Base-by-base conservation (phyloP, 1,284 basidiomycete genomes). In the Boletus sp. region DNA sequence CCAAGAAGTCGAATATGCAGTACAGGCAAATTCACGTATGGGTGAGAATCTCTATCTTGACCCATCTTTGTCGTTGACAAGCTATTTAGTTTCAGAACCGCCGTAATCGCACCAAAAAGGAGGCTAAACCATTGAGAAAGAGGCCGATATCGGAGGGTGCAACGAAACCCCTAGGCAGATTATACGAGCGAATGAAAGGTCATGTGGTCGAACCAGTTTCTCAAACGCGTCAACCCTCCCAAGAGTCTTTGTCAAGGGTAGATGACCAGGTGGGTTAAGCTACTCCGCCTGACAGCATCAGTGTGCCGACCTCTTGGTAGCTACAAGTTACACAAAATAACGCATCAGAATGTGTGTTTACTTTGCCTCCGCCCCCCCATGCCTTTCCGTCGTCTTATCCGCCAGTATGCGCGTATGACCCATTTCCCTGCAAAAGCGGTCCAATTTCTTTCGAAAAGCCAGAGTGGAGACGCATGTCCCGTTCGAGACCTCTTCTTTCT, bases 11-110 rank as follows among this genome's bases (percentile, higher is more conserved):
- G 0, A 60, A 67, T 5, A 81, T 83, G 79, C 59, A 72, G 0
- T 66, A 65, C 1, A 58, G 71, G 1, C 81, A 84, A 54, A 77
- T 84, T 2, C 73, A 78, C 53, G 74, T 80, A 27, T 84, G 81
- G 80, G 79, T 80, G 32, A 5, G 70, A 58, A 4, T 2, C 0
- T 20, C 29, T 8, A 5, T 1, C 12, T 0, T 12, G 4, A 12
- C 26, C 9, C 2, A 10, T 27, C 6, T 12, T 23, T 27, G 26
- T 27, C 26, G 26, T 27, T 27, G 4, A 19, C 10, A 17, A 9
- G 16, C 0, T 13, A 3, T 9, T 0, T 5, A 58, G 57, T 59
- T 59, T 9, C 57, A 59, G 33, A 60, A 59, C n/a, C 57, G 60
- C 5, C 60, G 56, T 5, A 62, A 37, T 32, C 55, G 57, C 5